Conservation (phyloP, 2,329 filamentous ascomycete genomes). For the Xylariaceae sp. region DNA sequence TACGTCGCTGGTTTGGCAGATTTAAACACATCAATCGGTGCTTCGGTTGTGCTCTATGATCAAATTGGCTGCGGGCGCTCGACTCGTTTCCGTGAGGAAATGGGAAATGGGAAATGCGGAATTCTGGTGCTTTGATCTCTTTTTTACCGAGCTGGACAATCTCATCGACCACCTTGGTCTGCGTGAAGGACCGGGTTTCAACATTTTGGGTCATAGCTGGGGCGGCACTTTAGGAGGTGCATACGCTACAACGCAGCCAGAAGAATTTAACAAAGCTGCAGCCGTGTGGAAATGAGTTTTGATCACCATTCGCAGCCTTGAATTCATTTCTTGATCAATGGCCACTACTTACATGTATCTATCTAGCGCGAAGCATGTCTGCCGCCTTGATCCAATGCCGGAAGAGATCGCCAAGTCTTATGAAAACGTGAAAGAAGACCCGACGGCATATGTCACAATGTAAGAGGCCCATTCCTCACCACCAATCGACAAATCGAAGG, state of each 20-base stretch:
- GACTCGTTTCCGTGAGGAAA: not conserved
- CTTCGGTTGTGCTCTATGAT: not conserved
- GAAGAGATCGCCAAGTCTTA: slow-evolving; percentile 3
- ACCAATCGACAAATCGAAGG: too few species aligned
- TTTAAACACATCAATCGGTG: not conserved
- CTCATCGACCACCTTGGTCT: not conserved
- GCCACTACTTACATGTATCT: not conserved
- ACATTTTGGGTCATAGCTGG: not conserved
- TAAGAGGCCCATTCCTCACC: slow-evolving; percentile 3
- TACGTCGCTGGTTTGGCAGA: not conserved
- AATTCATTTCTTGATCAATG: not conserved
- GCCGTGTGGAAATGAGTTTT: not conserved
- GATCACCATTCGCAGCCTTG: not conserved
- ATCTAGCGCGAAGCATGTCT: slow-evolving; percentile 5
- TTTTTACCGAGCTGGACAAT: not conserved
- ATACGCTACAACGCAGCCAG: not conserved
- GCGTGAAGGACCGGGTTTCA: not conserved
- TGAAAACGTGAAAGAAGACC: slow-evolving; percentile 15
- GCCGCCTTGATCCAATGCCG: slow-evolving; percentile 15
- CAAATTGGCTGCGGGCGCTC: not conserved
- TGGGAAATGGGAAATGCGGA: not conserved
- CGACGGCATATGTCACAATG: slow-evolving; percentile 22
- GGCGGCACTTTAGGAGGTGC: not conserved
- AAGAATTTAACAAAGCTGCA: slow-evolving; percentile 11
- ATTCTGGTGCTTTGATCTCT: not conserved